Conservation (phyloP, 306 rosid genomes). For the Hylodesmum podocarpum region DNA sequence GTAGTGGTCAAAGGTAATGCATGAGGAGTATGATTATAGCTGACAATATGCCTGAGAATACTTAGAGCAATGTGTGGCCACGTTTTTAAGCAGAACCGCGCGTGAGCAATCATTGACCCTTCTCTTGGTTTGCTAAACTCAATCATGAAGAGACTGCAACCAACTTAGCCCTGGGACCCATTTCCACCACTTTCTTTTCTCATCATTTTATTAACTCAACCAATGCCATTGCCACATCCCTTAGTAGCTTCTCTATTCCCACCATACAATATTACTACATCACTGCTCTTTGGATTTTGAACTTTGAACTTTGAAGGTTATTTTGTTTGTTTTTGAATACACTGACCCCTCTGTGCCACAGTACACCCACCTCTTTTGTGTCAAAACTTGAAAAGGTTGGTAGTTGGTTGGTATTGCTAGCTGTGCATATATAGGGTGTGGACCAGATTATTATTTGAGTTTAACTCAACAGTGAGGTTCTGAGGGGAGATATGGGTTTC, state of each 20-base stretch:
- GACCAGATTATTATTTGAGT: constrained; percentile 20
- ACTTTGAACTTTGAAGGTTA: constrained; percentile 32
- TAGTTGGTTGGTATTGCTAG: constrained; percentile 25
- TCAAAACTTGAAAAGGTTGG: constrained; percentile 17
- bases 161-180: background rate
- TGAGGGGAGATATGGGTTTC: background rate
- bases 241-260: background rate
- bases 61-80: constrained; percentile 53
- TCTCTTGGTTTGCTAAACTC: constrained; percentile 50
- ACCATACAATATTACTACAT: background rate
- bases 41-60: constrained; percentile 23
- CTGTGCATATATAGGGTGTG: constrained; percentile 6
- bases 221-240: background rate
- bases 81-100: constrained; percentile 53
- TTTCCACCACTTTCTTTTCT: background rate
- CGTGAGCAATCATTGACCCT: constrained; percentile 72
- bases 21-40: constrained; percentile 40
- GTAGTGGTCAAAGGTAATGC: constrained; percentile 51
- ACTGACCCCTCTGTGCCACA: background rate
- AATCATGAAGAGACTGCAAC: constrained; percentile 24
- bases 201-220: too few relatives aligned
- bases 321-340: constrained; percentile 39
- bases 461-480: background rate
- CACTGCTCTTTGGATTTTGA: background rate
- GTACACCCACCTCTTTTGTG: constrained; percentile 35